Percentiles rank a stretch among this genome's conserved stretches.
Conservation (phyloP, 192 early-diverging fungal species). For the Piromyces sp. region DNA sequence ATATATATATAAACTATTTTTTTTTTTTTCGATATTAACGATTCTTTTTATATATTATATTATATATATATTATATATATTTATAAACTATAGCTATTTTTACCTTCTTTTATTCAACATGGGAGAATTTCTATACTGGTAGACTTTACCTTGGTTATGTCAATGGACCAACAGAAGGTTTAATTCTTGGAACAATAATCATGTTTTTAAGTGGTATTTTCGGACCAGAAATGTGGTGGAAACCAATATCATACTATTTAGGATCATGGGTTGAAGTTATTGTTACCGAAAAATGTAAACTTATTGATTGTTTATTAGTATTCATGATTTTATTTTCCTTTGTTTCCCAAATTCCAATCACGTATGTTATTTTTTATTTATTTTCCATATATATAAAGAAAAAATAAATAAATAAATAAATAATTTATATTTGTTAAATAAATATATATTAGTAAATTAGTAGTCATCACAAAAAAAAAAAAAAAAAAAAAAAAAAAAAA, state of each 20-base stretch:
- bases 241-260: neutral
- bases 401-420: too few species aligned
- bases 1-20: too few species aligned
- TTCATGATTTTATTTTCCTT: neutral
- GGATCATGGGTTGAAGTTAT: neutral
- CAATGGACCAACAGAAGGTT: constrained; percentile 78
- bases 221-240: neutral
- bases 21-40: too few species aligned
- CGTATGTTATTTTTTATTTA: neutral
- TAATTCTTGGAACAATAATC: constrained; percentile 49
- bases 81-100: constrained; percentile 25
- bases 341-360: neutral
- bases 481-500: too few species aligned
- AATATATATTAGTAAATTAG: too few species aligned
- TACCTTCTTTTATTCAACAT: constrained; percentile 73
- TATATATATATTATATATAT: too few species aligned
- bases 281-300: neutral
- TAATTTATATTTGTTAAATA: too few species aligned
- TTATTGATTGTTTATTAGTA: neutral
- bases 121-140: constrained; percentile 81
- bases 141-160: constrained; percentile 65
- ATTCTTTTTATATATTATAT: too few species aligned
- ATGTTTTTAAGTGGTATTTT: constrained; percentile 48
- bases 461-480: too few species aligned
- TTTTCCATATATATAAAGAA: too few species aligned